These are phyloP conservation scores for Picochlorum sp. DNA, from an alignment of 139 green algal species.

Conservation along the genomic window DNA sequence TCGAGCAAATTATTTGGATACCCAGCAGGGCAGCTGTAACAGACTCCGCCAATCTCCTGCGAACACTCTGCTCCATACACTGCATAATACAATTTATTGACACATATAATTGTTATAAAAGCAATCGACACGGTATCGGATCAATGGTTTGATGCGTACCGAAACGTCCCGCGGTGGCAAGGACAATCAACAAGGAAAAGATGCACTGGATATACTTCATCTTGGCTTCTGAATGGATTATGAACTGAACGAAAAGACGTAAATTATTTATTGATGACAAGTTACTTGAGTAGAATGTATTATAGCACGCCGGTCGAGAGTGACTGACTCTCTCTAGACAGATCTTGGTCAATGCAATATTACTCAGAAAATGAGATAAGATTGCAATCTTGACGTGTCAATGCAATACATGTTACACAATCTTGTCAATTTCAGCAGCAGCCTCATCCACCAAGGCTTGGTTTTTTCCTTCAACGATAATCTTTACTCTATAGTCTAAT, in stretches of 20 bases:
- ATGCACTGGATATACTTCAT: neutral
- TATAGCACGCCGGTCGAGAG: no score
- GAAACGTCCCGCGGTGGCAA: neutral
- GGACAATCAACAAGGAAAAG: neutral
- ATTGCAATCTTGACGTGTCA: no score
- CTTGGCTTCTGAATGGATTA: no score
- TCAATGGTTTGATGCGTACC: neutral
- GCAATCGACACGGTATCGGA: neutral
- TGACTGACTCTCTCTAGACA: no score
- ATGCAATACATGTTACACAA: no score
- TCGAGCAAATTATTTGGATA: neutral
- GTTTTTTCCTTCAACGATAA: constrained; percentile 25
- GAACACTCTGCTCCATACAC: neutral
- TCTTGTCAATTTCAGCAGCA: constrained; percentile 5
- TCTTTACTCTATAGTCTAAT: constrained; percentile 14
- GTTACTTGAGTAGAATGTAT: no score
- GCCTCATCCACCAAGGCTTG: constrained; percentile 6
- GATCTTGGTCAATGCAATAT: no score
- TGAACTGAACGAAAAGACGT: no score
- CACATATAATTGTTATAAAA: neutral
- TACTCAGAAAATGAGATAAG: no score
- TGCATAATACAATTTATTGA: neutral
- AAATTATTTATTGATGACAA: no score
- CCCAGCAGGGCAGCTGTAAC: neutral
- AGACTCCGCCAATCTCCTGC: neutral